phyloP scores from a whole-genome alignment of 139 green algal genomes.

The Spirogloea muscicola region DNA sequence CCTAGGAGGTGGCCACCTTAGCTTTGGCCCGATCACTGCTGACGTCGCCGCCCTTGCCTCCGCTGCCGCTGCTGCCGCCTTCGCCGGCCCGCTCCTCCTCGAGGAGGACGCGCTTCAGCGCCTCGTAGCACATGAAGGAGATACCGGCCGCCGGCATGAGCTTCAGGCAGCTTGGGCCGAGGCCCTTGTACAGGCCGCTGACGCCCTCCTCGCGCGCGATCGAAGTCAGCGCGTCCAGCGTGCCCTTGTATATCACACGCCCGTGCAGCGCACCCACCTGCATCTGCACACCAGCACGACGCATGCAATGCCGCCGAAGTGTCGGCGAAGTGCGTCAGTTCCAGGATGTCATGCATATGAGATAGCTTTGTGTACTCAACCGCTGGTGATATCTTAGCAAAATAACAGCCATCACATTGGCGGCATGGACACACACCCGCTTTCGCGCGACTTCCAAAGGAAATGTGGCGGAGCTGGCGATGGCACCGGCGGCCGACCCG shows the following conservation, averaged over 20 bases:
- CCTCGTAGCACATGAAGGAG: constrained; percentile 50
- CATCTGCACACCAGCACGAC: not conserved
- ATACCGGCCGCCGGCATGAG: constrained; percentile 39
- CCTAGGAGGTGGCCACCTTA: too few species aligned
- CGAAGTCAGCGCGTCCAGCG: constrained; percentile 28
- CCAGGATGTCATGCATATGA: too few species aligned
- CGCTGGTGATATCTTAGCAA: too few species aligned
- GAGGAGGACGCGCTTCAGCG: constrained; percentile 34
- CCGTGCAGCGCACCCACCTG: constrained; percentile 35
- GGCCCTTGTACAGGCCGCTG: constrained; percentile 28
- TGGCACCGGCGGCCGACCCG: constrained; percentile 28
- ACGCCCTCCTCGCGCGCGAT: constrained; percentile 32
- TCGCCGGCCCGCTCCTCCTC: too few species aligned
- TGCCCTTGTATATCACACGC: constrained; percentile 23
- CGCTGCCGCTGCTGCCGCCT: too few species aligned
- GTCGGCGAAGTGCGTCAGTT: too few species aligned
- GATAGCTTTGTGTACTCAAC: too few species aligned
- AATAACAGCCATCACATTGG: too few species aligned
- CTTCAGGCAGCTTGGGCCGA: constrained; percentile 35
- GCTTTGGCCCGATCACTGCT: too few species aligned
- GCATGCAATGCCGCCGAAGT: not conserved
- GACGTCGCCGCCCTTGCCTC: too few species aligned
- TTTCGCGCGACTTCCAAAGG: constrained; percentile 41
- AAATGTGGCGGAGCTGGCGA: constrained; percentile 30
- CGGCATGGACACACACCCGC: not conserved